Percentiles rank a stretch among this genome's conserved stretches.
phyloP scores from a whole-genome alignment of 2,329 filamentous ascomycete genomes.

The Hypoxylon sp. region DNA sequence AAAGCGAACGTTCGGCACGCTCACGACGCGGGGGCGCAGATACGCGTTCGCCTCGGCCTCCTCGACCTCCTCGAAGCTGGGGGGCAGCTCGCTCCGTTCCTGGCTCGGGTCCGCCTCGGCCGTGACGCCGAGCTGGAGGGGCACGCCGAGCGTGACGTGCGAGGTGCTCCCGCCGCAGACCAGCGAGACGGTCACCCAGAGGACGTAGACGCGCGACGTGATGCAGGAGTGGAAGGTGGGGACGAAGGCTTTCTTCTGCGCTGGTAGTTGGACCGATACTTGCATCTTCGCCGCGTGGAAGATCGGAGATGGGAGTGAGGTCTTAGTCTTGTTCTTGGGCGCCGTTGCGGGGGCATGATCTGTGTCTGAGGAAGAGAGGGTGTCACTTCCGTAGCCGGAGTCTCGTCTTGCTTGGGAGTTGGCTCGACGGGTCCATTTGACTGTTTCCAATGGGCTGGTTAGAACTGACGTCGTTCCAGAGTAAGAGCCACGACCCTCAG shows the following conservation, averaged over 20 bases:
- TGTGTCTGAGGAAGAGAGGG: slow-evolving; percentile 47
- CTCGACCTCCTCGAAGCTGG: slow-evolving; percentile 44
- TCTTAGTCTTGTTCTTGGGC: slow-evolving; percentile 31
- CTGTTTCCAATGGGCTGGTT: slow-evolving; percentile 46
- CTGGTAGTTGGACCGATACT: slow-evolving; percentile 59
- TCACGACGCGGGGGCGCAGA: slow-evolving; percentile 53
- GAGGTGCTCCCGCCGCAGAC: slow-evolving; percentile 53
- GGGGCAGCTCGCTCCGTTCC: slow-evolving; percentile 39
- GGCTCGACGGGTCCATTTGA: slow-evolving; percentile 54
- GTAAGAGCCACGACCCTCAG: slow-evolving; percentile 57
- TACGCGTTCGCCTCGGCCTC: slow-evolving; percentile 56
- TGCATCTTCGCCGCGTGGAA: slow-evolving; percentile 54
- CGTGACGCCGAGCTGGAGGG: slow-evolving; percentile 61
- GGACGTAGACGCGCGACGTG: slow-evolving; percentile 62
- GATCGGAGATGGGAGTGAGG: slow-evolving; percentile 41
- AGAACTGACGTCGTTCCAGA: slow-evolving; percentile 55
- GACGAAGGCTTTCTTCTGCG: slow-evolving; percentile 58
- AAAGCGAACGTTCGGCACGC: slow-evolving; percentile 47
- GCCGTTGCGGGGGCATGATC: slow-evolving; percentile 29
- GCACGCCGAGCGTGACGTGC: slow-evolving; percentile 56
- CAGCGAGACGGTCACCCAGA: slow-evolving; percentile 56
- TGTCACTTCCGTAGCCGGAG: slow-evolving; percentile 62
- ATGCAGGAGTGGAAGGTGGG: slow-evolving; percentile 68
- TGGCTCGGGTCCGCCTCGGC: background rate
- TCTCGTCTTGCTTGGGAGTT: slow-evolving; percentile 54